Base-by-base conservation (phyloP, 345 rosid species). In the Aquilaria yunnanensis region DNA sequence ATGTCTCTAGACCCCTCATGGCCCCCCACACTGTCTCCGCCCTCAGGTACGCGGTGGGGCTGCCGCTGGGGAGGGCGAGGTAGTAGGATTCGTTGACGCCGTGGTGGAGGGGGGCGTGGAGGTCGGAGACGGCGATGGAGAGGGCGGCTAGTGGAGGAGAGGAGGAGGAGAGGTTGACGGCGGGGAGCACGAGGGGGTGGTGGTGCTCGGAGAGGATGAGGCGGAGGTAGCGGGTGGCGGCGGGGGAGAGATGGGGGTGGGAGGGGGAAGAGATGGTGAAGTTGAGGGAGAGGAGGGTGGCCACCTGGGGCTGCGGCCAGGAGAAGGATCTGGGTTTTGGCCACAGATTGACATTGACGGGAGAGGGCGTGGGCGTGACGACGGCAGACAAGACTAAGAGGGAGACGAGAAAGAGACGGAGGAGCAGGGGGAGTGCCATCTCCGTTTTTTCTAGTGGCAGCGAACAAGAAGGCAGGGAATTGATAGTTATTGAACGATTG, bases 1-100 rank as follows among this genome's bases (percentile, higher is more conserved):
- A 87, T 23, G 96, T 87, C 78, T 89, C 98, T 1, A 92, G 82
- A 1, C 96, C 96, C 65, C 87, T 75, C 89, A 87, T 89, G 34
- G 96, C 96, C 0, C 93, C 96, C 96, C 96, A 92, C 11, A 61
- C 83, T 0, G 96, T 89, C 32, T 72, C 78, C 2, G 96, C 83
- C 1, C 16, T 48, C 47, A 89, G 72, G 46, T 50, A 69, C 0
- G 88, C 93, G 0, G 69, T 54, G 51, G 48, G 34, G 16, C 66
- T 67, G 10, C 10, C 53, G 10, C 56, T 16, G 12, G 98, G 85
- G 74, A 89, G 74, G 37, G 55, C 51, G 48, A 92, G 88, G 23
- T 70, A 51, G 66, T 92, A 92, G 54, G 96, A 81, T 69, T 92
- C 96, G 45, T 89, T 67, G 60, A 82, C 87, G 14, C 84, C 90